Evolutionary conservation across 495 filamentous ascomycete species (phyloP).

Genomic region (Glarea lozoyensis): DNA sequence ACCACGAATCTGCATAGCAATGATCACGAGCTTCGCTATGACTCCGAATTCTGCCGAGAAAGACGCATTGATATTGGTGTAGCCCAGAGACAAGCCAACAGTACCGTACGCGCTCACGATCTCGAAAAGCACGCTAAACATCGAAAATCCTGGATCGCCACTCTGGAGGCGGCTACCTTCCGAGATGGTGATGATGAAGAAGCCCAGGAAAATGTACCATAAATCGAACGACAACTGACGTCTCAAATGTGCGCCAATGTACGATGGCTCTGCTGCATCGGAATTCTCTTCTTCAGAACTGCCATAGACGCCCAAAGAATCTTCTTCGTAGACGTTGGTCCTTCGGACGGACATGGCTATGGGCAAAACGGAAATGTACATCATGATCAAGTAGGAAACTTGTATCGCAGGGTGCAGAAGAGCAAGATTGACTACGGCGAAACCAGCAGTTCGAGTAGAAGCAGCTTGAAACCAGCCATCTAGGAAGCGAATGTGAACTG

Average conservation of each 20-base stretch:
- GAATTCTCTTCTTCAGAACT: slow-evolving; percentile 37
- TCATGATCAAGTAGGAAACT: slow-evolving; percentile 95
- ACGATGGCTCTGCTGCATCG: slow-evolving; percentile 52
- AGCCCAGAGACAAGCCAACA: slow-evolving; percentile 83
- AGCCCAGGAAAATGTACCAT: slow-evolving; percentile 86
- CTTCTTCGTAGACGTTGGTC: slow-evolving; percentile 96
- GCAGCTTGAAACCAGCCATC: slow-evolving; percentile 84
- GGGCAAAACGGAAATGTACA: slow-evolving; percentile 97
- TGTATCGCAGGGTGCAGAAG: slow-evolving; percentile 83
- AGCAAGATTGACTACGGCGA: slow-evolving; percentile 67
- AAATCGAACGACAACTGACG: slow-evolving; percentile 88
- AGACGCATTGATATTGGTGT: slow-evolving; percentile 60
- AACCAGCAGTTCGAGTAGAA: slow-evolving; percentile 81
- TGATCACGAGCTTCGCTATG: slow-evolving; percentile 83
- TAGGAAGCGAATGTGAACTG: slow-evolving; percentile 62
- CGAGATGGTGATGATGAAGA: slow-evolving; percentile 79
- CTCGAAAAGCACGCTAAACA: slow-evolving; percentile 83
- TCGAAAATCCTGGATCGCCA: slow-evolving; percentile 48
- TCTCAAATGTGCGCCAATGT: slow-evolving; percentile 80
- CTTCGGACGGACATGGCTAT: slow-evolving; percentile 89
- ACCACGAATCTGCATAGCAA: slow-evolving; percentile 88
- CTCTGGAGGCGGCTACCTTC: slow-evolving; percentile 58
- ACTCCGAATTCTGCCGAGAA: slow-evolving; percentile 72
- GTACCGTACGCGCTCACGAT: slow-evolving; percentile 90
- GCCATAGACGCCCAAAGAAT: slow-evolving; percentile 74